Percentiles rank a stretch among this genome's conserved stretches.
Conservation (phyloP, 2,329 filamentous ascomycete species). For the Colletotrichum theobromicola region DNA sequence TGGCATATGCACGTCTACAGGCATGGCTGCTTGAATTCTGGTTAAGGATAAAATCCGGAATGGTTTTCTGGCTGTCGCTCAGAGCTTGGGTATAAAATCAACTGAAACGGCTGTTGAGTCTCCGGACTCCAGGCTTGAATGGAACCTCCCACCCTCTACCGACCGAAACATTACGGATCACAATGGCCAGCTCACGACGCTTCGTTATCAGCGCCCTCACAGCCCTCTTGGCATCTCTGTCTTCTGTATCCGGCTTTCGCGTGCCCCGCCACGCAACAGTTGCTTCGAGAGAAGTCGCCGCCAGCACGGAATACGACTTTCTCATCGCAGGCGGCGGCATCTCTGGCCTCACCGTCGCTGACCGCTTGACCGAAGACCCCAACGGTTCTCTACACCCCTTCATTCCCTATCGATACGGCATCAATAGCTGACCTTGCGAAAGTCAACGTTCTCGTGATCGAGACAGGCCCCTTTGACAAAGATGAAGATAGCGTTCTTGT, state of each 20-base stretch:
- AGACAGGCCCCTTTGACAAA: conserved; percentile 30
- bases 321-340: conserved; percentile 9
- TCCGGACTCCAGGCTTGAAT: accelerated
- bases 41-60: accelerated
- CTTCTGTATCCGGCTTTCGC: neutral
- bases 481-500: conserved; percentile 31
- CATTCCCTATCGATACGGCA: accelerated
- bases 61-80: neutral
- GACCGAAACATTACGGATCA: neutral
- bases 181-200: neutral
- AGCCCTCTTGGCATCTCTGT: neutral
- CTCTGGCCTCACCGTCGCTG: conserved; percentile 7
- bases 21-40: neutral
- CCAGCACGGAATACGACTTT: neutral
- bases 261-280: neutral
- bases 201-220: neutral
- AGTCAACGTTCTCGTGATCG: conserved; percentile 33
- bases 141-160: neutral
- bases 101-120: neutral
- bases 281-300: neutral
- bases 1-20: neutral
- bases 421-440: neutral
- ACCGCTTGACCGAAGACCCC: conserved; percentile 2
- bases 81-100: neutral
- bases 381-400: neutral